Base-by-base conservation (phyloP, 2,329 filamentous ascomycete species). In the Diaporthe sp. region DNA sequence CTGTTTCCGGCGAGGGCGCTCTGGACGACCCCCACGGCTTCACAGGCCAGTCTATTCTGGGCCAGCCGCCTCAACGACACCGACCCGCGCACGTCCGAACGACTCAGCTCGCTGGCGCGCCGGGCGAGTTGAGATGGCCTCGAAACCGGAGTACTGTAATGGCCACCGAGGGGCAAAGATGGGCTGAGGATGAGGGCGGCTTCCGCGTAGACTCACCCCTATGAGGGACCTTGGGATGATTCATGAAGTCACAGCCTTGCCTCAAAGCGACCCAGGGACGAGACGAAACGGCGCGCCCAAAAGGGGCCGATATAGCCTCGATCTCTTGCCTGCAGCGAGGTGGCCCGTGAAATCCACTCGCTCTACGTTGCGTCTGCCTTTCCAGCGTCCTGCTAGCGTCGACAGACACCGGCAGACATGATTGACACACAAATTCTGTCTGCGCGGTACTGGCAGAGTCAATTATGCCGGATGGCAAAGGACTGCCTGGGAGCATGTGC, bases 1-100 rank as follows among this genome's bases (percentile, higher is more conserved):
- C 68, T 69, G 68, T 67, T 75, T 76, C 68, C 51, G 75, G 73
- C 12, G 46, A 59, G 49, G 55, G 37, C 44, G 37, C 15, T n/a
- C 25, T 19, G 58, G 44, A 58, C 58, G 65, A 69, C 65, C 65
- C 65, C 65, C 65, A 69, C 65, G 65, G 65, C 46, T 51, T 39
- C 19, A 19, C 12, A 22, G 9, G 34, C 46, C 65, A 55, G 46
- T 69, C 49, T 55, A 42, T 69, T 55, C 65, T 55, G 34, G 65
- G 49, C 19, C 65, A 42, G 49, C 46, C 65, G 31, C 46, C 46
- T 69, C 49, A n/a, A 42, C 65, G n/a, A 69, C 49, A 55, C 8
- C 61, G 42, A 46, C 42, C 9, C 25, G 25, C 65, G 28, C 62
- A 39, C 51, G 22, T 37, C 46, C 65, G 22, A 55, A 55, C 65